Conservation (phyloP, 306 rosid genomes). For the Datisca glomerata region DNA sequence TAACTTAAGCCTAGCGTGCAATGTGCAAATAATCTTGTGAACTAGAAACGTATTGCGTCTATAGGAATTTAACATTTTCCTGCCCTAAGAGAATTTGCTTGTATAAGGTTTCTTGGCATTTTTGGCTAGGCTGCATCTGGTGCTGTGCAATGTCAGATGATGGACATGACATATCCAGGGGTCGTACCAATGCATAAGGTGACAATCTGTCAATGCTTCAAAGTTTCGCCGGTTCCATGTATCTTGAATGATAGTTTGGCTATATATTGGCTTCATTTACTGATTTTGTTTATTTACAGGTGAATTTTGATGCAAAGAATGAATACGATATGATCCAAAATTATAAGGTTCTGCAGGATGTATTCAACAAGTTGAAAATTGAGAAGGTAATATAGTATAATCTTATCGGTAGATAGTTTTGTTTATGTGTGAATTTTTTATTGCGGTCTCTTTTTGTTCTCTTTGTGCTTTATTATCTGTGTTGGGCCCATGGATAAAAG, state of each 20-base stretch:
- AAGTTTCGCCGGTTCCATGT: neutral
- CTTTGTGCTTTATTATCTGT: no score
- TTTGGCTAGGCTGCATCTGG: conserved; percentile 87
- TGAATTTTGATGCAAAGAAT: conserved; percentile 79
- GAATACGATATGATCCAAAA: conserved; percentile 98
- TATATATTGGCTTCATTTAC: conserved; percentile 1
- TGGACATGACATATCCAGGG: conserved; percentile 80
- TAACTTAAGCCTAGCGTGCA: no score
- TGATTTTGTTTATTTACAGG: conserved; percentile 29
- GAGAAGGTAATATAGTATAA: conserved; percentile 76
- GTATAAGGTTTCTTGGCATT: no score
- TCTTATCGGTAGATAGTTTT: no score
- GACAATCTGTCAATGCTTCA: neutral
- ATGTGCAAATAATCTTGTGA: no score
- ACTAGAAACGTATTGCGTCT: no score
- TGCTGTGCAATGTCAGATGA: conserved; percentile 93
- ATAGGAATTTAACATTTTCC: no score
- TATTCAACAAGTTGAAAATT: conserved; percentile 76
- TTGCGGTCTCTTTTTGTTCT: no score
- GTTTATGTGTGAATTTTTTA: neutral
- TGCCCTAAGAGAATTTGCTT: no score
- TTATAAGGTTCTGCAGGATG: conserved; percentile 89
- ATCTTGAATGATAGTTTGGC: neutral
- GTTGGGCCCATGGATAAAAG: no score
- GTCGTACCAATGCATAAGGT: conserved; percentile 99